Conservation (phyloP, 1,139 yeast genomes). For the Suhomyces wounanorum region DNA sequence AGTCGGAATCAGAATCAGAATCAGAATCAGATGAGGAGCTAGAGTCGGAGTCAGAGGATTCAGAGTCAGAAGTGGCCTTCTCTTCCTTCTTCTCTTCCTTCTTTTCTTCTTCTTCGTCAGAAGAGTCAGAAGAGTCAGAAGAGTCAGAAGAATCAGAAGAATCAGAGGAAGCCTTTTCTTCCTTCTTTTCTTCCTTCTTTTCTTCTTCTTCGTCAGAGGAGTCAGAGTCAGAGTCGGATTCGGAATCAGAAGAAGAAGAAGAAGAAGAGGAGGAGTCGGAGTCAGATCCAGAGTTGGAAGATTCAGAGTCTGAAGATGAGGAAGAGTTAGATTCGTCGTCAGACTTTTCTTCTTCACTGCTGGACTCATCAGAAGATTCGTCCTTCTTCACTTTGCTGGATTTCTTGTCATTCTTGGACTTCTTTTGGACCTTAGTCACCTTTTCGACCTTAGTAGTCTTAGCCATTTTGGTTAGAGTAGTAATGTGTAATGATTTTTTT, state of each 20-base stretch:
- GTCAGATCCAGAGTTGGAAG: constrained; percentile 18
- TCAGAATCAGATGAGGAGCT: constrained; percentile 13
- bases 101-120: constrained; percentile 24
- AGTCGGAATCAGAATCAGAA: constrained; percentile 24
- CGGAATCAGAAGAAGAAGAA: constrained; percentile 25
- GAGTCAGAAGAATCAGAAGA: constrained; percentile 21
- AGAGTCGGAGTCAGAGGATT: constrained; percentile 10
- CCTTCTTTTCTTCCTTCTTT: constrained; percentile 21
- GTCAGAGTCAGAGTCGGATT: constrained; percentile 32
- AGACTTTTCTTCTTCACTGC: constrained; percentile 13
- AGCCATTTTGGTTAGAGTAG: constrained; percentile 27
- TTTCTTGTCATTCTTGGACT: constrained; percentile 13
- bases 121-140: constrained; percentile 15
- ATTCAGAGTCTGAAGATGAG: constrained; percentile 22
- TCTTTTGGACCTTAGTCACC: constrained; percentile 16
- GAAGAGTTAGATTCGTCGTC: constrained; percentile 29
- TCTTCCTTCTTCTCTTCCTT: constrained; percentile 20
- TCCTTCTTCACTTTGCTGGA: constrained; percentile 22
- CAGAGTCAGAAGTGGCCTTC: constrained; percentile 21
- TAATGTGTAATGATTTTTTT: constrained; percentile 5
- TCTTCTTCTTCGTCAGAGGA: constrained; percentile 20
- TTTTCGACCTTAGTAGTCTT: constrained; percentile 26
- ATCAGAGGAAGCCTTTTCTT: constrained; percentile 17
- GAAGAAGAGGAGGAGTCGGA: constrained; percentile 21
- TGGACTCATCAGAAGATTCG: constrained; percentile 22